A percentile compares a stretch with the other conserved stretches of the same genome.
Evolutionary conservation across 75 land plant species (phyloP).

Genomic region (Adiantum capillusveneris): DNA sequence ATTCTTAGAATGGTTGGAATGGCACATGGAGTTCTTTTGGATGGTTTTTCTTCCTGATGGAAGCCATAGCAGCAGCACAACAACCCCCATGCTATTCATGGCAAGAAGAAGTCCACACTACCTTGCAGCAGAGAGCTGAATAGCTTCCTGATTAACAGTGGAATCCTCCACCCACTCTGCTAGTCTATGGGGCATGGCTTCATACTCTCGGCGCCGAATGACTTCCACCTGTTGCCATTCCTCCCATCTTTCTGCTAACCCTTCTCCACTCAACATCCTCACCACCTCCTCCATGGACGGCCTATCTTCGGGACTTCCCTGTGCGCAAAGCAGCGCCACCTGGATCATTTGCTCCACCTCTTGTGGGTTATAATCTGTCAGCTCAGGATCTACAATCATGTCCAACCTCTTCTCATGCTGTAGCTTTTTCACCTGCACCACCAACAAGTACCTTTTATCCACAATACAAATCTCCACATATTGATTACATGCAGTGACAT

Average conservation of each 20-base stretch:
- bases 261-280: conserved; percentile 89
- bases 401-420: conserved; percentile 67
- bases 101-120: no score
- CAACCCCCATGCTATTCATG: no score
- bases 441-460: background rate
- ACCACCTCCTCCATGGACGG: conserved; percentile 89
- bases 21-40: no score
- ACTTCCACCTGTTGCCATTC: conserved; percentile 83
- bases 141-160: conserved; percentile 61
- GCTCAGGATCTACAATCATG: conserved; percentile 64
- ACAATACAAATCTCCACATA: no score
- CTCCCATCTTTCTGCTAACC: conserved; percentile 87
- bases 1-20: no score
- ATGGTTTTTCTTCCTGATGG: no score
- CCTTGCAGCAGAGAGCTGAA: conserved; percentile 83
- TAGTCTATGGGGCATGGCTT: conserved; percentile 55
- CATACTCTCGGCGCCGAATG: conserved; percentile 56
- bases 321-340: conserved; percentile 87
- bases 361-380: conserved; percentile 44
- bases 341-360: conserved; percentile 84
- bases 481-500: no score
- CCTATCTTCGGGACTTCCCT: conserved; percentile 68
- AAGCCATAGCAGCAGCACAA: no score
- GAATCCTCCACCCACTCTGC: conserved; percentile 74
- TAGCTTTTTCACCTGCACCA: conserved; percentile 75